Conservation (phyloP, 352 stramenopile genomes). For the Phytophthora boehmeriae region DNA sequence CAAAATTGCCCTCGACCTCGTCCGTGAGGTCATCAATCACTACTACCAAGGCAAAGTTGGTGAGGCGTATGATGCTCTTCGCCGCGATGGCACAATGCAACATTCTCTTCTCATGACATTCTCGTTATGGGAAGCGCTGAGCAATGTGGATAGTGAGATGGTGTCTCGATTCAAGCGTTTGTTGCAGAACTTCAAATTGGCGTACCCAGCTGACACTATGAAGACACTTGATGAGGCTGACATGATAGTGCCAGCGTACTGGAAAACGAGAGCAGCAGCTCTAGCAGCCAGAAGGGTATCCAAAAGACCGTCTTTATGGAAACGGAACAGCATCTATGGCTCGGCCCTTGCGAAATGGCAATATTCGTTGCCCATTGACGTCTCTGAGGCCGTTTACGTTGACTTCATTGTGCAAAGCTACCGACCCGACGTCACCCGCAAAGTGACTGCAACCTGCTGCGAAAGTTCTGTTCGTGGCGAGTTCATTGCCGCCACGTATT, state of each 20-base stretch:
- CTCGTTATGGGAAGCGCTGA: not conserved
- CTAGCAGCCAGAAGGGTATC: not conserved
- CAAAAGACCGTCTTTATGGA: conserved; percentile 1
- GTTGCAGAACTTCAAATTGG: conserved; percentile 18
- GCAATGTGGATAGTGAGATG: not conserved
- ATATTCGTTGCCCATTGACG: conserved; percentile 15
- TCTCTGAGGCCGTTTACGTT: conserved; percentile 17
- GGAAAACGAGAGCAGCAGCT: conserved; percentile 8
- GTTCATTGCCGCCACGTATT: conserved; percentile 13
- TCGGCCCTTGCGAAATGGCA: conserved; percentile 12
- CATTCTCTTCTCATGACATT: too few species aligned
- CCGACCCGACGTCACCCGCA: not conserved
- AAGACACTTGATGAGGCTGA: not conserved
- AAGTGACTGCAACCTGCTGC: conserved; percentile 1
- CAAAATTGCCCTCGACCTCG: conserved; percentile 20
- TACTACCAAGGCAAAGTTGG: not conserved
- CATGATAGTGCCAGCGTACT: conserved; percentile 27
- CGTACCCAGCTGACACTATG: conserved; percentile 7
- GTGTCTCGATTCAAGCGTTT: too few species aligned
- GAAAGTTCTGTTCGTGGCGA: conserved; percentile 7
- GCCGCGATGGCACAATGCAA: not conserved
- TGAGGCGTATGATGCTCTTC: not conserved
- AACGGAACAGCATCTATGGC: not conserved
- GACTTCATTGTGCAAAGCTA: conserved; percentile 25
- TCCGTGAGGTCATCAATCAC: conserved; percentile 25